Percentiles rank a stretch among this genome's conserved stretches.
phyloP scores from a whole-genome alignment of 2,329 filamentous ascomycete genomes.

The Claviceps arundinis region DNA sequence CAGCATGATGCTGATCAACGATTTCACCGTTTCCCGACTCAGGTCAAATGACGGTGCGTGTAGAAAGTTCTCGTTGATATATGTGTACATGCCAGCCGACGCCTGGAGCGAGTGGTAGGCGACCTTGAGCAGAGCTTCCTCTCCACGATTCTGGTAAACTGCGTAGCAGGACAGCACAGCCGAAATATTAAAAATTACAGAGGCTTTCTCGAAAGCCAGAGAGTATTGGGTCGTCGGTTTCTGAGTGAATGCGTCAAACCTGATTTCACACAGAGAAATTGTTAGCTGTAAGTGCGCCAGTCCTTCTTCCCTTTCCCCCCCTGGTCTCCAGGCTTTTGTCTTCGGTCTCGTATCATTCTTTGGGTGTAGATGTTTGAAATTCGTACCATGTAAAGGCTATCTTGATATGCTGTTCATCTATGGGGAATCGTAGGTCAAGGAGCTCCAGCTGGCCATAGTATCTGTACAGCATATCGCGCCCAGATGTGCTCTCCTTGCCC shows the following conservation, averaged over 20 bases:
- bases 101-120: slow-evolving; percentile 98
- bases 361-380: neutral
- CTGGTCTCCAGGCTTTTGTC: neutral
- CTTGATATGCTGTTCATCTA: slow-evolving; percentile 98
- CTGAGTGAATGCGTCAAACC: slow-evolving; percentile 99
- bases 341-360: too few species aligned
- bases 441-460: slow-evolving; percentile 97
- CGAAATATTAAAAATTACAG: slow-evolving; percentile 98
- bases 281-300: neutral
- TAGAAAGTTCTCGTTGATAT: slow-evolving; percentile 98
- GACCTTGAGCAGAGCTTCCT: slow-evolving; percentile 87
- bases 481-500: slow-evolving; percentile 89
- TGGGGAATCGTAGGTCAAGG: slow-evolving; percentile 84
- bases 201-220: slow-evolving; percentile 93
- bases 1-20: slow-evolving; percentile 80
- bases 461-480: slow-evolving; percentile 83
- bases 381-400: slow-evolving; percentile 92
- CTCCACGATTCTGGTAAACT: slow-evolving; percentile 78
- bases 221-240: slow-evolving; percentile 96
- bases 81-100: slow-evolving; percentile 97
- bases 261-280: slow-evolving; percentile 20
- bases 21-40: slow-evolving; percentile 90
- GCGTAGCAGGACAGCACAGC: slow-evolving; percentile 94
- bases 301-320: neutral
- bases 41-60: slow-evolving; percentile 95